Evolutionary conservation across 2,329 filamentous ascomycete species (phyloP).

Genomic region (Aspergillus ibericus): DNA sequence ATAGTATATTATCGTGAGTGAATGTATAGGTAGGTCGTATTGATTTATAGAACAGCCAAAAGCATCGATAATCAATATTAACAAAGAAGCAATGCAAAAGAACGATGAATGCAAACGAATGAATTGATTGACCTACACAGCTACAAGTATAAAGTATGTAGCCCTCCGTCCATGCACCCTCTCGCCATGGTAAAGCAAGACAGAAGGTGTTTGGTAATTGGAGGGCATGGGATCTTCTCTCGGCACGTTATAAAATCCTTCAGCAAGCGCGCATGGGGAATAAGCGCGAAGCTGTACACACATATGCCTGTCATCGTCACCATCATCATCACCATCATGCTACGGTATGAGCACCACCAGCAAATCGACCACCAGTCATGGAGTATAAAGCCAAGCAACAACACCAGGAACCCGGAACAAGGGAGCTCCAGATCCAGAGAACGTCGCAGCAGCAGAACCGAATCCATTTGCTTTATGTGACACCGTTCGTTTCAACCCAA

Average conservation of each 20-base stretch:
- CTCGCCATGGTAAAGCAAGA: conserved; percentile 36
- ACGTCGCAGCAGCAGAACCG: conserved; percentile 14
- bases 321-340: not conserved
- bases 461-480: conserved; percentile 27
- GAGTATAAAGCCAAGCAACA: conserved; percentile 1
- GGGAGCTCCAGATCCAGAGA: not conserved
- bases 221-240: conserved; percentile 52
- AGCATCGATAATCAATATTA: not conserved
- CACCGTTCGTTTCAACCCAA: conserved; percentile 21
- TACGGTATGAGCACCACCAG: conserved; percentile 7
- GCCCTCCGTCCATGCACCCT: conserved; percentile 51
- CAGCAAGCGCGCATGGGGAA: conserved; percentile 62
- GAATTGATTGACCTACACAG: conserved; percentile 1
- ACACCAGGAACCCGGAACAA: not conserved
- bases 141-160: conserved; percentile 34
- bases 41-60: not conserved
- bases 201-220: conserved; percentile 52
- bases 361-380: not conserved
- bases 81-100: too few relatives aligned
- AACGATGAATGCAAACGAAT: not conserved
- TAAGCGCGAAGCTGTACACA: conserved; percentile 68
- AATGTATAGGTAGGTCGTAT: not conserved
- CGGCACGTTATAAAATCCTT: conserved; percentile 67
- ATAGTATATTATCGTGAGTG: not conserved
- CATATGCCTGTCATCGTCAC: conserved; percentile 55